These are phyloP conservation scores for Tricholoma flavovirens DNA, from an alignment of 768 basidiomycete species.

Conservation along the genomic window DNA sequence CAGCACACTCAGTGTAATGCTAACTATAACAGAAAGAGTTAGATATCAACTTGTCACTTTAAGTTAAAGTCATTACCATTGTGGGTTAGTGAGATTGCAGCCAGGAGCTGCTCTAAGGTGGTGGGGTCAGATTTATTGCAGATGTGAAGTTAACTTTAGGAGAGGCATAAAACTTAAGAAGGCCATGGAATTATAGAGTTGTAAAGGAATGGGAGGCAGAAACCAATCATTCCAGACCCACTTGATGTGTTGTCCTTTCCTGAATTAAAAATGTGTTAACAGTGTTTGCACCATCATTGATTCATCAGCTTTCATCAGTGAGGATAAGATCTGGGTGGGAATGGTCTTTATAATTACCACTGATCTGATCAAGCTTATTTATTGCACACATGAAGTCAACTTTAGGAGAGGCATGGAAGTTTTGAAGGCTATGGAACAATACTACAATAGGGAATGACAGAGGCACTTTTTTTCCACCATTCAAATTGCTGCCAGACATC, in stretches of 20 bases:
- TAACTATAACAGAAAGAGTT: not conserved
- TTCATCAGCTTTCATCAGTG: too few relatives aligned
- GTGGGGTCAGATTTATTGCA: not conserved
- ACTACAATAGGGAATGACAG: not conserved
- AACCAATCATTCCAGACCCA: slow-evolving; percentile 16
- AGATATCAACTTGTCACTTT: not conserved
- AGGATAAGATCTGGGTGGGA: slow-evolving; percentile 1
- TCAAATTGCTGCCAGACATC: not conserved
- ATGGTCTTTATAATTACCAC: too few relatives aligned
- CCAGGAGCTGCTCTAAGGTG: not conserved
- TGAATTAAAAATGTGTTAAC: too few relatives aligned
- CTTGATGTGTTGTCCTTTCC: too few relatives aligned
- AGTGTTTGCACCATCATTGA: slow-evolving; percentile 21
- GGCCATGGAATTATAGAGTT: too few relatives aligned
- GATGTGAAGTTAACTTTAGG: not conserved
- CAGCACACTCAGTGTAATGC: not conserved
- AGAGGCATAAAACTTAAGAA: not conserved
- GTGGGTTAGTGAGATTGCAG: not conserved
- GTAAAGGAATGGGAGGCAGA: too few relatives aligned
- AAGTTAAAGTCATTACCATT: not conserved
- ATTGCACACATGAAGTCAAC: not conserved
- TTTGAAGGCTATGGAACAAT: not conserved
- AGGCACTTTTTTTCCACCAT: not conserved
- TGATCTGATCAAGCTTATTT: not conserved
- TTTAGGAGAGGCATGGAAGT: not conserved